Evolutionary conservation across 331 rosid species (phyloP).

Genomic region (Acacia concinna): DNA sequence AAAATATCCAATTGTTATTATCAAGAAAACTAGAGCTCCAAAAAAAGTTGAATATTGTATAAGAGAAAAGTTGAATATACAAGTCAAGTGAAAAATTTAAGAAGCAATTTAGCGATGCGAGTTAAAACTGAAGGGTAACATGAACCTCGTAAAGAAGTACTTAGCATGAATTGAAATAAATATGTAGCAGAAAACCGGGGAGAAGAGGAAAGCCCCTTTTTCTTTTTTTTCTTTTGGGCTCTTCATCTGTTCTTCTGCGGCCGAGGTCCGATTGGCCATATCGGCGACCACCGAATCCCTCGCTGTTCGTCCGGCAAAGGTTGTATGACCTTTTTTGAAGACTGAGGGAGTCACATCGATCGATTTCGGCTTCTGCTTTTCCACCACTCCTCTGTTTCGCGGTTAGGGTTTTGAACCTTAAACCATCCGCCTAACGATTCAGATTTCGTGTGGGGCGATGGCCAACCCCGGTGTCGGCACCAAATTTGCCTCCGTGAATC

Average conservation of each 20-base stretch:
- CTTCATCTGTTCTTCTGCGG: constrained; percentile 63
- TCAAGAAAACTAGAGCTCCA: no score
- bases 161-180: background rate
- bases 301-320: constrained; percentile 46
- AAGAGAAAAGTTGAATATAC: no score
- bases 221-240: background rate
- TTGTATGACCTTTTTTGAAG: constrained; percentile 61
- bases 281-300: constrained; percentile 46
- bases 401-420: constrained; percentile 63
- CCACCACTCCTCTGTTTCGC: background rate
- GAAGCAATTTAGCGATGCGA: no score
- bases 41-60: no score
- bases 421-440: constrained; percentile 48
- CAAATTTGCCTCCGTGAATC: constrained; percentile 91
- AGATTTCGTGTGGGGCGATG: constrained; percentile 54
- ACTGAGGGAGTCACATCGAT: constrained; percentile 61
- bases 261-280: constrained; percentile 82
- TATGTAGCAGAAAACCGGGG: background rate
- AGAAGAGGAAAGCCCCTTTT: background rate
- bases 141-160: background rate
- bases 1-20: no score
- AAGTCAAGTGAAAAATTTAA: no score
- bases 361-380: constrained; percentile 24
- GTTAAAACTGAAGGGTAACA: background rate
- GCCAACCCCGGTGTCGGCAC: constrained; percentile 84